A percentile compares a stretch with the other conserved stretches of the same genome.
Evolutionary conservation across 2,329 filamentous ascomycete species (phyloP).

Genomic region (Neofusicoccum kwambonambiense): DNA sequence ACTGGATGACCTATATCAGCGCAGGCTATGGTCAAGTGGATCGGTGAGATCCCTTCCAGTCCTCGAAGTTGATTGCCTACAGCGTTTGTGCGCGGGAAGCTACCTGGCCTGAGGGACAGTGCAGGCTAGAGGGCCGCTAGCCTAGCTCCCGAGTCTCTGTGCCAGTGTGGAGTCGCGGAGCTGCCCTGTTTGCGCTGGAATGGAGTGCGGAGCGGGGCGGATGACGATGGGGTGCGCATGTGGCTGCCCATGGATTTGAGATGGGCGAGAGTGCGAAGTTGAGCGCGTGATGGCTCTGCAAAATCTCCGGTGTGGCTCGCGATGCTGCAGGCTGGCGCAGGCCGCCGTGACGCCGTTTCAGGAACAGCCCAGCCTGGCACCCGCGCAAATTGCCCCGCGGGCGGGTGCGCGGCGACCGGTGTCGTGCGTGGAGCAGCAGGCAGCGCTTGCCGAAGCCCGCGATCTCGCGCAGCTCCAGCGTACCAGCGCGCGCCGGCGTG

Average conservation of each 20-base stretch:
- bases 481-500: no score
- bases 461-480: background rate
- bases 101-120: slow-evolving; percentile 3
- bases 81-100: slow-evolving; percentile 8
- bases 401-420: background rate
- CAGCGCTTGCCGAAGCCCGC: background rate
- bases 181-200: background rate
- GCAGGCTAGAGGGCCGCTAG: slow-evolving; percentile 1
- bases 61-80: background rate
- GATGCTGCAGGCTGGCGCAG: background rate
- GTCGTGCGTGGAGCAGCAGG: background rate
- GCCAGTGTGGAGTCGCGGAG: background rate
- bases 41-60: background rate
- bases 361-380: background rate
- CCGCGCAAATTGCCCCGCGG: background rate
- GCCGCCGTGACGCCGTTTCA: slow-evolving; percentile 4
- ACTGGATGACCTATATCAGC: slow-evolving; percentile 15
- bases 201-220: background rate
- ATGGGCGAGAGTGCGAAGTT: background rate
- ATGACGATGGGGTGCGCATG: slow-evolving; percentile 8
- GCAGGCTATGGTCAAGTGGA: slow-evolving; percentile 1
- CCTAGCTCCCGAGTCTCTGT: slow-evolving; percentile 5
- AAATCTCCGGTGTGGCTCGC: slow-evolving; percentile 1
- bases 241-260: slow-evolving; percentile 9
- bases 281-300: background rate